These are phyloP conservation scores for Pulveroboletus sp. DNA, from an alignment of 768 basidiomycete species.

Conservation along the genomic window DNA sequence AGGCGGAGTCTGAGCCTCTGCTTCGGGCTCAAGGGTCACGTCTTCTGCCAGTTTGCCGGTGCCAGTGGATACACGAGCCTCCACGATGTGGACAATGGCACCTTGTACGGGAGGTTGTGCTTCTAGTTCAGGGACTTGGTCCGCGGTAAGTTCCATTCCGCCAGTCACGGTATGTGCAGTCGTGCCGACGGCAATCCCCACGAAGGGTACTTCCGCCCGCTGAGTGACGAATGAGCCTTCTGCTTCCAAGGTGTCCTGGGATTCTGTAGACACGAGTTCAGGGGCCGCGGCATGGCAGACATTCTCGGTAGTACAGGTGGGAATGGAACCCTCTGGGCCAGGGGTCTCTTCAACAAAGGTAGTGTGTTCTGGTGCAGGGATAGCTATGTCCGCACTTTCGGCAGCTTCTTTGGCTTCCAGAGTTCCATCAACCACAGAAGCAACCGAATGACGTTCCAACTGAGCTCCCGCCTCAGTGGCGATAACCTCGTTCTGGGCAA, in stretches of 20 bases:
- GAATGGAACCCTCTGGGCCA: conserved; percentile 4
- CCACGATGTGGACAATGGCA: background rate
- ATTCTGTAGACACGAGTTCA: conserved; percentile 6
- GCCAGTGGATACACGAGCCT: background rate
- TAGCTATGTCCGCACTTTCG: conserved; percentile 12
- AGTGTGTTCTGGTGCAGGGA: conserved; percentile 10
- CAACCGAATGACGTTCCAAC: background rate
- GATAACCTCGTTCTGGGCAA: background rate
- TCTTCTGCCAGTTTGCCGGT: background rate
- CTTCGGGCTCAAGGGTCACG: background rate
- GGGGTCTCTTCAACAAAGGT: conserved; percentile 17
- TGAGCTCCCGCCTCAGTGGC: conserved; percentile 14
- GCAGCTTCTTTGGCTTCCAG: conserved; percentile 11
- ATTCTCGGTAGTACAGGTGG: background rate
- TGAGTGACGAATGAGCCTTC: background rate
- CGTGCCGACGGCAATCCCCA: background rate
- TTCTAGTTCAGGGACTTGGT: conserved; percentile 3
- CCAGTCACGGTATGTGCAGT: background rate
- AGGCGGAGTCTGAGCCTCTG: conserved; percentile 1
- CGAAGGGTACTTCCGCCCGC: background rate
- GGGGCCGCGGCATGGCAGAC: background rate
- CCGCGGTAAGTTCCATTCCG: conserved; percentile 6
- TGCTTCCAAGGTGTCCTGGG: background rate
- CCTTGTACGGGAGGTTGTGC: background rate
- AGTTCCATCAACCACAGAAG: background rate